A percentile compares a stretch with the other conserved stretches of the same genome.
These are phyloP conservation scores for Hanseniaspora vineae DNA, from an alignment of 805 yeast species.

Conservation along the genomic window DNA sequence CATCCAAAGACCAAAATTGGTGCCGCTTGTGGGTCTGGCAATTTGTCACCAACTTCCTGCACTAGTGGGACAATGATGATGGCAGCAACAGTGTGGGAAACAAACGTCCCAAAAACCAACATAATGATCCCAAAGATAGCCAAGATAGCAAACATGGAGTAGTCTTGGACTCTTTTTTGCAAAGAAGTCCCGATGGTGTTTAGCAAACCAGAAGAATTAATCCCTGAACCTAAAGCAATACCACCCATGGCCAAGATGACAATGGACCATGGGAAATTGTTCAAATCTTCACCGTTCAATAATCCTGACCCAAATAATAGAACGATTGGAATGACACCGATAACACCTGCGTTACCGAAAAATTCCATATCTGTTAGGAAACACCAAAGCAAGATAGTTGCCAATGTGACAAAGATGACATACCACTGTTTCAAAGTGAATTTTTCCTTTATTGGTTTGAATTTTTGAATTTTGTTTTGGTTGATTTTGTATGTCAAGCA, in stretches of 20 bases:
- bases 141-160: constrained; percentile 53
- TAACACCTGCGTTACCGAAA: constrained; percentile 87
- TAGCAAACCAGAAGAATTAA: constrained; percentile 78
- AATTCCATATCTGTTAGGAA: constrained; percentile 59
- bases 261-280: constrained; percentile 93
- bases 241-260: constrained; percentile 97
- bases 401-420: constrained; percentile 52
- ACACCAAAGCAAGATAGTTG: constrained; percentile 84
- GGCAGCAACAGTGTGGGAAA: constrained; percentile 95
- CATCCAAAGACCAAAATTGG: constrained; percentile 28
- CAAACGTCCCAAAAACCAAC: constrained; percentile 82
- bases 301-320: constrained; percentile 84
- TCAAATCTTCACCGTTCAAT: constrained; percentile 72
- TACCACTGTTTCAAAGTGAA: constrained; percentile 66
- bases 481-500: constrained; percentile 41
- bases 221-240: constrained; percentile 86
- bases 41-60: constrained; percentile 65
- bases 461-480: constrained; percentile 33
- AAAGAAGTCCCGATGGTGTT: constrained; percentile 62
- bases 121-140: constrained; percentile 75
- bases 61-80: constrained; percentile 83
- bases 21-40: constrained; percentile 62
- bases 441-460: constrained; percentile 41
- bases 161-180: constrained; percentile 51
- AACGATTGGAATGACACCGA: constrained; percentile 77